Evolutionary conservation across 306 rosid species (phyloP).

Genomic region (Mucuna pruriens): DNA sequence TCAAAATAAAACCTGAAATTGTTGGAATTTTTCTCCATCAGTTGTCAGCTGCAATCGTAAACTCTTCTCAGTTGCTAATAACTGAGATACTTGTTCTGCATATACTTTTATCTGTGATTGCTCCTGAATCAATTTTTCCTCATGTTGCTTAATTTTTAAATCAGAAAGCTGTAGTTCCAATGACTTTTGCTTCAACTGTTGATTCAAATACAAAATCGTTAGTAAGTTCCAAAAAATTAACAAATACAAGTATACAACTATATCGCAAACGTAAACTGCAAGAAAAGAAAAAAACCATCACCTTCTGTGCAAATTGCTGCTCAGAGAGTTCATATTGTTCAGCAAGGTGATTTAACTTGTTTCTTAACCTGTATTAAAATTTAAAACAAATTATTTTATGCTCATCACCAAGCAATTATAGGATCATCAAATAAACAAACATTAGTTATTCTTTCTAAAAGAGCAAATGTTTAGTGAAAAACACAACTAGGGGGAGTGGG

Average conservation of each 20-base stretch:
- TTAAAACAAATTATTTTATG: constrained; percentile 18
- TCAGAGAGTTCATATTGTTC: constrained; percentile 81
- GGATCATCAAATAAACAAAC: constrained; percentile 7
- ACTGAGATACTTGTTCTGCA: constrained; percentile 91
- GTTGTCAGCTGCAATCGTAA: constrained; percentile 83
- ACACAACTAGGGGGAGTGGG: background rate
- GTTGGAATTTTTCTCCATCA: constrained; percentile 96
- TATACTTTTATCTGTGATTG: constrained; percentile 86
- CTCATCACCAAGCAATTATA: background rate
- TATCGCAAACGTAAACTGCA: constrained; percentile 14
- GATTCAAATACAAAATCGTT: constrained; percentile 46
- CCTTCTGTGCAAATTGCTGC: constrained; percentile 83
- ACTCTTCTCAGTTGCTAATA: constrained; percentile 81
- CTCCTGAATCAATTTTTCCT: constrained; percentile 83
- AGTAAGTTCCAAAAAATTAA: constrained; percentile 13
- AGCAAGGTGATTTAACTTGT: constrained; percentile 77
- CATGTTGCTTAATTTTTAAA: constrained; percentile 81
- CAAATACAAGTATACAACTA: constrained; percentile 22
- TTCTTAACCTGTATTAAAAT: constrained; percentile 72
- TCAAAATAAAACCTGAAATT: constrained; percentile 71
- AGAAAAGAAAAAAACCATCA: constrained; percentile 41
- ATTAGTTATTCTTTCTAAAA: background rate
- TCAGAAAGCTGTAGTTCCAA: constrained; percentile 96
- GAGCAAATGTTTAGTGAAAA: background rate
- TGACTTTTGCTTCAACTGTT: constrained; percentile 85